These are phyloP conservation scores for Lichtheimia corymbifera DNA, from an alignment of 371 early-diverging fungal genomes.

Conservation along the genomic window DNA sequence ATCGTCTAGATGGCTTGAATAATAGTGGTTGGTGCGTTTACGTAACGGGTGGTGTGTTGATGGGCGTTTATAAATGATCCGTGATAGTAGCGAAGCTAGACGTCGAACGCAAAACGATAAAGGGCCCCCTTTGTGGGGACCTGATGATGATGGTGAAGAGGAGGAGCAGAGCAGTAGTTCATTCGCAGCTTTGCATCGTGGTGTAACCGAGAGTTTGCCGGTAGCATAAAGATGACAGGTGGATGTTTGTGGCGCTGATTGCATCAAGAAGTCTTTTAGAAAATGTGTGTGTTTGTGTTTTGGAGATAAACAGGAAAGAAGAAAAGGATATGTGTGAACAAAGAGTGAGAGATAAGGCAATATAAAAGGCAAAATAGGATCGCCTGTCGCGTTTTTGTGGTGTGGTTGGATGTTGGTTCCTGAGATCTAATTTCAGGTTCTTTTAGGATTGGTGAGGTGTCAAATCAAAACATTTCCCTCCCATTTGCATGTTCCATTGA, in stretches of 20 bases:
- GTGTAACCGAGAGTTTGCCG: constrained; percentile 4
- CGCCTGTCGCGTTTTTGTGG: background rate
- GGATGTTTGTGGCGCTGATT: constrained; percentile 2
- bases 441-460: constrained; percentile 1
- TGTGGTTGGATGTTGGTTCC: constrained; percentile 1
- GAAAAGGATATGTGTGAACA: constrained; percentile 3
- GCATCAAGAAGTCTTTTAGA: background rate
- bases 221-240: constrained; percentile 4
- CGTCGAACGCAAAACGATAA: background rate
- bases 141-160: no score
- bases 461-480: constrained; percentile 4
- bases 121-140: background rate
- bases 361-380: no score
- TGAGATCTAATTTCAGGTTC: constrained; percentile 3
- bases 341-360: background rate
- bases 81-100: background rate
- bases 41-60: background rate
- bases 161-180: constrained; percentile 1
- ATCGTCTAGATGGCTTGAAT: background rate
- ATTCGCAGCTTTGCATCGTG: background rate
- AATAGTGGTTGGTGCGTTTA: background rate
- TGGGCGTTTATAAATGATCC: background rate
- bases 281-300: background rate
- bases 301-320: background rate
- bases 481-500: background rate